Evolutionary conservation across 2,329 filamentous ascomycete genomes (phyloP).

Genomic region (Coniochaeta ligniaria): DNA sequence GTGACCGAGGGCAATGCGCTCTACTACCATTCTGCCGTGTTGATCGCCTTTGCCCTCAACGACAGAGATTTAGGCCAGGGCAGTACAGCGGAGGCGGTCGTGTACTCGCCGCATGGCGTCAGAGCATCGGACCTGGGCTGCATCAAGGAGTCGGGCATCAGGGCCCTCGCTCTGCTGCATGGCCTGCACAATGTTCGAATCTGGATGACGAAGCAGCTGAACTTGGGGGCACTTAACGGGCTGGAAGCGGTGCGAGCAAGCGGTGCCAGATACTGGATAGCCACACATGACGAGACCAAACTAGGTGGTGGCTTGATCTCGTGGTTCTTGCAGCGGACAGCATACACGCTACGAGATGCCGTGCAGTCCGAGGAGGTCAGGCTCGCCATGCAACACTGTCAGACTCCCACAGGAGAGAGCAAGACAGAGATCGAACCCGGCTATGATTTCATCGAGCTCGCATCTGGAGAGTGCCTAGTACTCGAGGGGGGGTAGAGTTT

Average conservation of each 20-base stretch:
- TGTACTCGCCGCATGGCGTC: constrained; percentile 61
- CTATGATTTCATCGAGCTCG: constrained; percentile 43
- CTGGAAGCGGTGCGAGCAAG: constrained; percentile 45
- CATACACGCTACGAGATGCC: constrained; percentile 35
- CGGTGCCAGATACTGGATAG: constrained; percentile 55
- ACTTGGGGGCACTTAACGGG: constrained; percentile 57
- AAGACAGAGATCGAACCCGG: background rate
- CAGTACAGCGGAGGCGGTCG: constrained; percentile 39
- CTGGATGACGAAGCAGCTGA: constrained; percentile 45
- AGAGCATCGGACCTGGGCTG: constrained; percentile 33
- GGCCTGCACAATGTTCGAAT: constrained; percentile 56
- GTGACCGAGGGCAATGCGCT: constrained; percentile 45
- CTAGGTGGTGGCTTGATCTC: constrained; percentile 49
- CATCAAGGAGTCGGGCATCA: constrained; percentile 34
- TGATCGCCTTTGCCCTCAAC: constrained; percentile 43
- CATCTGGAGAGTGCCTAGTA: constrained; percentile 48
- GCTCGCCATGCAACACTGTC: background rate
- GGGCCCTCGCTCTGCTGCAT: constrained; percentile 53
- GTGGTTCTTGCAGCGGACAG: constrained; percentile 36
- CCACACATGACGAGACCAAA: constrained; percentile 60
- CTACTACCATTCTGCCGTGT: constrained; percentile 54
- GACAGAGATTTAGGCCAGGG: constrained; percentile 5
- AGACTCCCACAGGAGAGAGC: constrained; percentile 13
- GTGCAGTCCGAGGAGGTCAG: constrained; percentile 23
- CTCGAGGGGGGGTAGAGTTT: constrained; percentile 21